Percentiles rank a stretch among this genome's conserved stretches.
Evolutionary conservation across 1,284 basidiomycete species (phyloP).

Genomic region (Schizophyllum amplum): DNA sequence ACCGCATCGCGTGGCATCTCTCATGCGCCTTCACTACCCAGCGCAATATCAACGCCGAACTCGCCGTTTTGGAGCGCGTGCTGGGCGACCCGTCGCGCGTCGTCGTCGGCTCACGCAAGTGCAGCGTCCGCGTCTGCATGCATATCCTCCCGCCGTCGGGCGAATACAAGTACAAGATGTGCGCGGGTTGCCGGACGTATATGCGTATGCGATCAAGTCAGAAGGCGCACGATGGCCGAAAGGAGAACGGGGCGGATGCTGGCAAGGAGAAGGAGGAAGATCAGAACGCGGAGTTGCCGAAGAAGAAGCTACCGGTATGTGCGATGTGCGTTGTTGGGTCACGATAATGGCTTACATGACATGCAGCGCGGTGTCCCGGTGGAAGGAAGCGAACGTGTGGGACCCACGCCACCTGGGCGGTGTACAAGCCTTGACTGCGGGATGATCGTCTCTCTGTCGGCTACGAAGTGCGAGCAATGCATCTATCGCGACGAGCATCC

Average conservation of each 20-base stretch:
- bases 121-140: slow-evolving; percentile 24
- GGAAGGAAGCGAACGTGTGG: background rate
- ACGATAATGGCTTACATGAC: background rate
- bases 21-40: background rate
- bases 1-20: background rate
- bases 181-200: slow-evolving; percentile 23
- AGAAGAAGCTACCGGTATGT: slow-evolving; percentile 3
- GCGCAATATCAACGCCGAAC: slow-evolving; percentile 7
- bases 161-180: slow-evolving; percentile 29
- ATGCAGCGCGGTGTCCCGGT: background rate
- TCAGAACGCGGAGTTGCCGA: background rate
- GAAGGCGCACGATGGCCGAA: too few relatives aligned
- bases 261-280: slow-evolving; percentile 5
- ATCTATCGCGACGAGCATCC: slow-evolving; percentile 5
- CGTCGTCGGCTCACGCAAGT: slow-evolving; percentile 24
- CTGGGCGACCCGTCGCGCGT: slow-evolving; percentile 6
- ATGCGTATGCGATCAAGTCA: too few relatives aligned
- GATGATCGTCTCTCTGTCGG: slow-evolving; percentile 2
- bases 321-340: background rate
- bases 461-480: slow-evolving; percentile 10
- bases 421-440: background rate
- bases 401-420: background rate
- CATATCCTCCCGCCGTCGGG: slow-evolving; percentile 26
- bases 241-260: slow-evolving; percentile 10
- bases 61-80: background rate